Percentiles rank a stretch among this genome's conserved stretches.
Conservation (phyloP, 108 stramenopile species). For the Fistulifera pelliculosa region DNA sequence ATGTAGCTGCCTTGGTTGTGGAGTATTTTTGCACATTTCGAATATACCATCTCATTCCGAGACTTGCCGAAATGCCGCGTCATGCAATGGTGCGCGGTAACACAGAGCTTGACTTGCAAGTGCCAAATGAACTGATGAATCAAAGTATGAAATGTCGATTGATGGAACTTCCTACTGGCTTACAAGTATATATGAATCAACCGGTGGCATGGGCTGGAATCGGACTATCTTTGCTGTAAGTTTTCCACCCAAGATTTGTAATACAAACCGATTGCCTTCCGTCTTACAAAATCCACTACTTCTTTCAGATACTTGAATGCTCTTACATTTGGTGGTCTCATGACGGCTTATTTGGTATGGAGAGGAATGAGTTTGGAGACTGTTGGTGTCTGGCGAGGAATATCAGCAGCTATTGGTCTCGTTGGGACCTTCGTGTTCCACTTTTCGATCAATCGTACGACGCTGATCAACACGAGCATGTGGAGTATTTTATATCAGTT, state of each 20-base stretch:
- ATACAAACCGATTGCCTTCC: no score
- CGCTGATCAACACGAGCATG: slow-evolving; percentile 33
- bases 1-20: slow-evolving; percentile 33
- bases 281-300: slow-evolving; percentile 7
- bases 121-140: no score
- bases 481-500: slow-evolving; percentile 49
- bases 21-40: slow-evolving; percentile 35
- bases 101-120: background rate
- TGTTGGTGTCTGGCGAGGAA: slow-evolving; percentile 47
- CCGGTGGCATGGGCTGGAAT: slow-evolving; percentile 34
- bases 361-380: slow-evolving; percentile 35
- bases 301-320: slow-evolving; percentile 37
- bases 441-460: slow-evolving; percentile 14
- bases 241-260: slow-evolving; percentile 10
- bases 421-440: slow-evolving; percentile 51
- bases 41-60: slow-evolving; percentile 26
- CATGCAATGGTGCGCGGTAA: no score
- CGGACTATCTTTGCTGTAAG: slow-evolving; percentile 28
- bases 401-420: slow-evolving; percentile 45
- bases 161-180: slow-evolving; percentile 10
- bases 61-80: background rate
- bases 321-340: slow-evolving; percentile 43
- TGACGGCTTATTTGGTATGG: slow-evolving; percentile 57
- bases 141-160: background rate
- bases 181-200: slow-evolving; percentile 32